Evolutionary conservation across 1,284 basidiomycete species (phyloP), one percentile per base, ranked within the genome.

Genomic region (Laetiporus sulphureus): DNA sequence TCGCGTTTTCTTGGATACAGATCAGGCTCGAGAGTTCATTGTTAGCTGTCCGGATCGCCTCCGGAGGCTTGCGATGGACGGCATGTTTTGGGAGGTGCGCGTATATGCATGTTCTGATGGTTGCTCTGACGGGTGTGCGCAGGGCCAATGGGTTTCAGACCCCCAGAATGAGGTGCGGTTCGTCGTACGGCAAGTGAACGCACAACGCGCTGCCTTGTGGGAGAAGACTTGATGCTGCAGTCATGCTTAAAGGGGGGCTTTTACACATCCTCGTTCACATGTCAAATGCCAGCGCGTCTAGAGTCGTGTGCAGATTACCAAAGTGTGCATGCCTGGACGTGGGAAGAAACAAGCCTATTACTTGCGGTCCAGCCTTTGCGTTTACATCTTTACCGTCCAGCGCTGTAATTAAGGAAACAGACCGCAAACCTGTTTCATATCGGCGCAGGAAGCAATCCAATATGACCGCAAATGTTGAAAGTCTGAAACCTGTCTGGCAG

Each of bases 21-120:
- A 20, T 19, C 22, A 18, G 20, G 42, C 11, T 11, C n/a, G 8
- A 12, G 34, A 15, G 13, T 33, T 44, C 32, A 19, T 38, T 21
- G 3, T 6, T n/a, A 25, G 23, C 4, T 15, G 36, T 16, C 24
- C 21, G n/a, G 10, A 3, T 11, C 27, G 24, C 24, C 40, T 51
- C 0, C 44, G 45, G 5, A 42, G 46, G 3, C 21, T 49, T 20
- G 32, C 41, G 0, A 31, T 52, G 3, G 32, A 52, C 24, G 40
- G 37, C 11, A 32, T 16, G 3, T 39, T 15, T 8, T 52, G 43
- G 20, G 48, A 49, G 39, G 50, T 46, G n/a, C 12, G 46, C 40
- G 8, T 18, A n/a, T n/a, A n/a, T n/a, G n/a, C n/a, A n/a, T 15
- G 1, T 29, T 15, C 10, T n/a, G 32, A 32, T 11, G 13, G 16